Conservation (phyloP, 495 filamentous ascomycete genomes). For the Penicillium verhagenii region DNA sequence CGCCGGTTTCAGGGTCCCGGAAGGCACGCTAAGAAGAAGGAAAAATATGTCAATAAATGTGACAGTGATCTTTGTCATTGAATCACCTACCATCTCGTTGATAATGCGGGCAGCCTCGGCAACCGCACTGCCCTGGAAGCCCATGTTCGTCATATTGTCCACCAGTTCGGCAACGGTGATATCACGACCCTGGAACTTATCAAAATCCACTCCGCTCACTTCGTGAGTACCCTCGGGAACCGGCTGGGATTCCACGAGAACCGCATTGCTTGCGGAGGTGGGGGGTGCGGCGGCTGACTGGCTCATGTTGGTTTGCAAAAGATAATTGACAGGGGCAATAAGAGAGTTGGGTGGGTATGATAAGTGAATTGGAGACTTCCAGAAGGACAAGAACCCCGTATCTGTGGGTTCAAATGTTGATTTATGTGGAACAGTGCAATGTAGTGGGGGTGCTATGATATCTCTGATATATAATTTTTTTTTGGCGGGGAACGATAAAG, state of each 20-base stretch:
- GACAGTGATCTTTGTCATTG: neutral
- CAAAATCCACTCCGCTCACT: conserved; percentile 89
- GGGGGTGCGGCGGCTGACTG: conserved; percentile 46
- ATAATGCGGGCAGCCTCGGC: conserved; percentile 83
- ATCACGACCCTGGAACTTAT: conserved; percentile 65
- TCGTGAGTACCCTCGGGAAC: conserved; percentile 69
- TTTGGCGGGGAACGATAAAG: neutral
- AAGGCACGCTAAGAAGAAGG: conserved; percentile 66
- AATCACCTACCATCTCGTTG: conserved; percentile 76
- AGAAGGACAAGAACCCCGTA: too few relatives aligned
- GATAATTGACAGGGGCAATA: neutral
- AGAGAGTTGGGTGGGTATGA: neutral
- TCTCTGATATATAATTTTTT: neutral
- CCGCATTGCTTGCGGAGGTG: conserved; percentile 71
- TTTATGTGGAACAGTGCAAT: neutral
- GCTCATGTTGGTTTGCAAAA: conserved; percentile 13
- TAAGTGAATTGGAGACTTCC: neutral
- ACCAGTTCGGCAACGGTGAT: conserved; percentile 85
- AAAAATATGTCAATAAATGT: neutral
- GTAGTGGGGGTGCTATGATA: neutral
- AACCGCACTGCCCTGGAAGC: conserved; percentile 88
- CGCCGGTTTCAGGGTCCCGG: conserved; percentile 67
- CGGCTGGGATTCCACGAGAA: conserved; percentile 83
- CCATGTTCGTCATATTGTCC: conserved; percentile 78
- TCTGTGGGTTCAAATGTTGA: too few relatives aligned